These are phyloP conservation scores for Fraxinus americana DNA, from an alignment of 257 asterid species.

Conservation along the genomic window DNA sequence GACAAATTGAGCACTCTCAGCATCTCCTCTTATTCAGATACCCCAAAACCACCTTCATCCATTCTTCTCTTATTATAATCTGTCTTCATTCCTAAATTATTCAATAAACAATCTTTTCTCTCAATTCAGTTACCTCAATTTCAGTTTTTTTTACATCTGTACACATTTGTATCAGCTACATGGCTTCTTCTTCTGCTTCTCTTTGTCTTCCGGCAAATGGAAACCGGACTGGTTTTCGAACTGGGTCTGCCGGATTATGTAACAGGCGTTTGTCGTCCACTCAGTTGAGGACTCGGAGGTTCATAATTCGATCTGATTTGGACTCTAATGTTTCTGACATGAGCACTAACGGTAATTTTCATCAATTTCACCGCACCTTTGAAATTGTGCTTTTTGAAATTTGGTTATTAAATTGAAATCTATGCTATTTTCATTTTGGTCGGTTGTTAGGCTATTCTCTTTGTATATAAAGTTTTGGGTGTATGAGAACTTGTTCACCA, in stretches of 20 bases:
- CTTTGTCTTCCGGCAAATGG: constrained; percentile 59
- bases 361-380: background rate
- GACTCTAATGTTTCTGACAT: constrained; percentile 90
- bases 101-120: background rate
- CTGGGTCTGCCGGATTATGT: constrained; percentile 36
- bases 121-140: background rate
- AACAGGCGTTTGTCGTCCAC: constrained; percentile 31
- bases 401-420: constrained; percentile 13
- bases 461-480: constrained; percentile 5
- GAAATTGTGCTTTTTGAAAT: background rate
- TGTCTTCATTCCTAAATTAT: constrained; percentile 5
- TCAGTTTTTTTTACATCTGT: background rate
- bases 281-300: constrained; percentile 46
- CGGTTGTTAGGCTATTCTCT: background rate
- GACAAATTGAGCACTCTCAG: constrained; percentile 35
- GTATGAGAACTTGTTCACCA: background rate
- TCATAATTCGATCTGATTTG: constrained; percentile 72
- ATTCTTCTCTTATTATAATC: background rate
- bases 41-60: constrained; percentile 17
- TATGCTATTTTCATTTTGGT: background rate
- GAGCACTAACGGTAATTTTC: constrained; percentile 66
- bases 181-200: constrained; percentile 56
- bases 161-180: constrained; percentile 4
- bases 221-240: constrained; percentile 30
- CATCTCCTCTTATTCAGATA: constrained; percentile 37